Evolutionary conservation across 768 basidiomycete genomes (phyloP).

Genomic region (Polyporus arcularius): DNA sequence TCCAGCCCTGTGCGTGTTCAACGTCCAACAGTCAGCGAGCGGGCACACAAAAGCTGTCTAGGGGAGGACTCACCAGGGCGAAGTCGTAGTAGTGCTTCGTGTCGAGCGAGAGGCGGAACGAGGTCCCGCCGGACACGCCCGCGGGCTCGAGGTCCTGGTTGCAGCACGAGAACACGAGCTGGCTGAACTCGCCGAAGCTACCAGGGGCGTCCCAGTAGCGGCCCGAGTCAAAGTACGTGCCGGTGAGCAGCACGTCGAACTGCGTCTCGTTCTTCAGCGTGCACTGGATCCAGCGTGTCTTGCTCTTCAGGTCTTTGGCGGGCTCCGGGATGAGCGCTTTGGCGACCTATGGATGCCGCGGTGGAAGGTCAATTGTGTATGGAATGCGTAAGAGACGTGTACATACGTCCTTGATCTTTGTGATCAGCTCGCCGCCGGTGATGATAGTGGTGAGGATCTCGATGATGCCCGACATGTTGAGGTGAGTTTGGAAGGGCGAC

Average conservation of each 20-base stretch:
- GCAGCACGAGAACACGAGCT: constrained; percentile 1
- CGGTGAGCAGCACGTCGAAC: neutral
- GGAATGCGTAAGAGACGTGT: too few relatives aligned
- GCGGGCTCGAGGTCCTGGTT: neutral
- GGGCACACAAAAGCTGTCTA: neutral
- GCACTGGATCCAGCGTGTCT: constrained; percentile 3
- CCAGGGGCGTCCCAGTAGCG: constrained; percentile 2
- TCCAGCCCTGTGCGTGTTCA: constrained; percentile 5
- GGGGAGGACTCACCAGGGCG: neutral
- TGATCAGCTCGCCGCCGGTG: too few relatives aligned
- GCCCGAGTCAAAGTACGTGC: constrained; percentile 5
- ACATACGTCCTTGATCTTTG: too few relatives aligned
- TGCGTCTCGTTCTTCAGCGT: constrained; percentile 9
- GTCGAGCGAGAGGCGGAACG: constrained; percentile 2
- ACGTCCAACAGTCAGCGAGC: neutral
- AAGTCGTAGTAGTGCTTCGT: neutral
- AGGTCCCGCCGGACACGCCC: constrained; percentile 4
- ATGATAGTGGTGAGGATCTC: too few relatives aligned
- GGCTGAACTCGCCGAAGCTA: neutral
- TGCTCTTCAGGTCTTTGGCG: neutral
- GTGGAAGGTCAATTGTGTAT: too few relatives aligned
- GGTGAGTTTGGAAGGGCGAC: too few relatives aligned
- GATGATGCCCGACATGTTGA: too few relatives aligned
- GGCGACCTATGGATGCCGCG: neutral
- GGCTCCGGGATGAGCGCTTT: neutral